Evolutionary conservation across 805 yeast species (phyloP).

Genomic region (Isabelozyma pseudorhagii): DNA sequence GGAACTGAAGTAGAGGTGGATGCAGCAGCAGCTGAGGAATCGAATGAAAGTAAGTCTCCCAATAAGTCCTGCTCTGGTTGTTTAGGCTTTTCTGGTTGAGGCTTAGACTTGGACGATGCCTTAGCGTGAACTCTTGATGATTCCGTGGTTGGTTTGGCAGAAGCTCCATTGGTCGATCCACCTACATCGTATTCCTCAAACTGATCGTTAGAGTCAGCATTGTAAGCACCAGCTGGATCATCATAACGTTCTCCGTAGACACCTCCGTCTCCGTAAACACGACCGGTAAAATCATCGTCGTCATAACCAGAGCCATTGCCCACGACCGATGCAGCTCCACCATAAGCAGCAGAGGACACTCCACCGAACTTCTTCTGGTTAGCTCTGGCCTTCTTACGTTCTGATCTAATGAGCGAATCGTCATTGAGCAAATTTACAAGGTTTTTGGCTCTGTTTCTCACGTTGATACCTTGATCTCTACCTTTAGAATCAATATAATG

Average conservation of each 20-base stretch:
- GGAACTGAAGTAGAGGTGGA: slow-evolving; percentile 15
- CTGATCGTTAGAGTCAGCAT: slow-evolving; percentile 32
- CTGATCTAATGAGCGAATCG: slow-evolving; percentile 72
- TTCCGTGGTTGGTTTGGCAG: slow-evolving; percentile 35
- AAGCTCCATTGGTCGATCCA: slow-evolving; percentile 12
- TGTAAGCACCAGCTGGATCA: slow-evolving; percentile 48
- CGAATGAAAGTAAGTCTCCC: slow-evolving; percentile 45
- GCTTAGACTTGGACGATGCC: slow-evolving; percentile 21
- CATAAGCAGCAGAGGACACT: slow-evolving; percentile 52
- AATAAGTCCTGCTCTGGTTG: slow-evolving; percentile 46
- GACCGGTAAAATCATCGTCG: slow-evolving; percentile 48
- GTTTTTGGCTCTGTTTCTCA: slow-evolving; percentile 84
- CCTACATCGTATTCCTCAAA: slow-evolving; percentile 62
- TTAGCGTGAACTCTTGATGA: slow-evolving; percentile 31
- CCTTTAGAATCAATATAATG: slow-evolving; percentile 93
- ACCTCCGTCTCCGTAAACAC: slow-evolving; percentile 72
- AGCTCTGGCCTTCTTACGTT: slow-evolving; percentile 86
- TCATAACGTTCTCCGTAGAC: slow-evolving; percentile 66
- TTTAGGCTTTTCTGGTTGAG: slow-evolving; percentile 18
- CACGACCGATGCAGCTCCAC: slow-evolving; percentile 46
- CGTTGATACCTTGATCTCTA: slow-evolving; percentile 93
- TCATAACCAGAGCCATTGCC: slow-evolving; percentile 35
- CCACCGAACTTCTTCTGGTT: slow-evolving; percentile 82
- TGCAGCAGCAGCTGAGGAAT: slow-evolving; percentile 19
- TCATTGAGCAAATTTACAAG: slow-evolving; percentile 69